Evolutionary conservation across 306 rosid species (phyloP).

Genomic region (Trifolium dubium): DNA sequence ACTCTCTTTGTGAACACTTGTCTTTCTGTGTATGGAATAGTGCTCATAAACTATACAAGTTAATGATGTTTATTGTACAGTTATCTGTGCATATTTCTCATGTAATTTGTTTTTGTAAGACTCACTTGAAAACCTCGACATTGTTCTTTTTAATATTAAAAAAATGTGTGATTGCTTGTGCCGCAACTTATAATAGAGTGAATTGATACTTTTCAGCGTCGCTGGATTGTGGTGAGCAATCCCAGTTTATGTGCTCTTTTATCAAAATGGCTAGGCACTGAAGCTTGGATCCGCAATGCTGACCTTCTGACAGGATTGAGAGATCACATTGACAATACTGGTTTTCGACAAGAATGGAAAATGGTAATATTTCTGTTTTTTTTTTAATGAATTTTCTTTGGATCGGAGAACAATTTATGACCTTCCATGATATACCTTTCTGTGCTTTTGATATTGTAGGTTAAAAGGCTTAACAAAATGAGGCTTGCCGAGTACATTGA

Average conservation of each 20-base stretch:
- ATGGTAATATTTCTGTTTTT: constrained; percentile 54
- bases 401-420: constrained; percentile 34
- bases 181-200: constrained; percentile 37
- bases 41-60: constrained; percentile 14
- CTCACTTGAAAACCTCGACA: constrained; percentile 2
- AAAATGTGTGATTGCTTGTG: constrained; percentile 25
- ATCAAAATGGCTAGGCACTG: constrained; percentile 82
- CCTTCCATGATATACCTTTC: constrained; percentile 27
- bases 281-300: constrained; percentile 72
- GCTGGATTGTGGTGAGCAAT: constrained; percentile 85
- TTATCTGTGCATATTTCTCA: constrained; percentile 34
- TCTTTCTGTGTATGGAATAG: constrained; percentile 30
- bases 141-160: constrained; percentile 26
- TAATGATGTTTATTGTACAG: constrained; percentile 26
- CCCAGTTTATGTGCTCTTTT: constrained; percentile 68
- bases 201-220: constrained; percentile 63
- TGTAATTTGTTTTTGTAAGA: constrained; percentile 7
- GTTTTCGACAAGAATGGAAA: constrained; percentile 66
- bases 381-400: constrained; percentile 21
- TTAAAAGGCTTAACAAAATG: constrained; percentile 71
- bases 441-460: constrained; percentile 50
- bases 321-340: constrained; percentile 59
- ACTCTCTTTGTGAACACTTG: constrained; percentile 1
- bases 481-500: constrained; percentile 79
- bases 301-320: constrained; percentile 66